phyloP scores from a whole-genome alignment of 108 stramenopile species.

The Fragilaria radians region DNA sequence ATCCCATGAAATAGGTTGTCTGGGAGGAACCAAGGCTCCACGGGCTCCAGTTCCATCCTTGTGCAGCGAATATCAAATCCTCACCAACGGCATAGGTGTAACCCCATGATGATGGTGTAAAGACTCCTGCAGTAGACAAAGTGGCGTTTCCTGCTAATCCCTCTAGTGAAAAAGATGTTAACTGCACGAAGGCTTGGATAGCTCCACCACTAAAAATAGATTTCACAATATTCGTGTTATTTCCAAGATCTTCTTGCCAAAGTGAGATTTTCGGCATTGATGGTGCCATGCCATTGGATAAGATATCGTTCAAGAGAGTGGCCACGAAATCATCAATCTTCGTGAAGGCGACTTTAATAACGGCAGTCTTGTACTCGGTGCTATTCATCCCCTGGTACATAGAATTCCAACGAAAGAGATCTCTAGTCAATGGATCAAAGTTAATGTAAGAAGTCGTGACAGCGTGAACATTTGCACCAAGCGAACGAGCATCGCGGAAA shows the following conservation, averaged over 20 bases:
- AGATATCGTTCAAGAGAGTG: background rate
- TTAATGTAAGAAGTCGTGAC: background rate
- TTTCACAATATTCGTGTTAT: background rate
- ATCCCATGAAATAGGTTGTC: slow-evolving; percentile 27
- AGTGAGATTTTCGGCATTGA: background rate
- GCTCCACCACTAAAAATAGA: background rate
- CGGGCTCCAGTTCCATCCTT: slow-evolving; percentile 19
- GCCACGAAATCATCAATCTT: background rate
- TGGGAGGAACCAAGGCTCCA: slow-evolving; percentile 2
- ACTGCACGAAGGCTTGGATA: background rate
- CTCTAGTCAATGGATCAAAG: background rate
- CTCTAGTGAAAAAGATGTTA: background rate
- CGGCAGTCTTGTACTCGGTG: background rate
- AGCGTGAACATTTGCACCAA: background rate
- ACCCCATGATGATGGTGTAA: slow-evolving; percentile 8
- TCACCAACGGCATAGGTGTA: slow-evolving; percentile 27
- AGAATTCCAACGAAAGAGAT: background rate
- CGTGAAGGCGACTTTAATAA: background rate
- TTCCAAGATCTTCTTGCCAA: background rate
- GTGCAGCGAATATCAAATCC: slow-evolving; percentile 28
- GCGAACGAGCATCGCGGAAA: background rate
- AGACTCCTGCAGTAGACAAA: background rate
- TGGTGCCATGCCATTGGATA: background rate
- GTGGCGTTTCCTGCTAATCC: background rate
- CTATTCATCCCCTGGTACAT: background rate